These are phyloP conservation scores for Castanea crenata DNA, from an alignment of 306 rosid genomes.

Conservation along the genomic window DNA sequence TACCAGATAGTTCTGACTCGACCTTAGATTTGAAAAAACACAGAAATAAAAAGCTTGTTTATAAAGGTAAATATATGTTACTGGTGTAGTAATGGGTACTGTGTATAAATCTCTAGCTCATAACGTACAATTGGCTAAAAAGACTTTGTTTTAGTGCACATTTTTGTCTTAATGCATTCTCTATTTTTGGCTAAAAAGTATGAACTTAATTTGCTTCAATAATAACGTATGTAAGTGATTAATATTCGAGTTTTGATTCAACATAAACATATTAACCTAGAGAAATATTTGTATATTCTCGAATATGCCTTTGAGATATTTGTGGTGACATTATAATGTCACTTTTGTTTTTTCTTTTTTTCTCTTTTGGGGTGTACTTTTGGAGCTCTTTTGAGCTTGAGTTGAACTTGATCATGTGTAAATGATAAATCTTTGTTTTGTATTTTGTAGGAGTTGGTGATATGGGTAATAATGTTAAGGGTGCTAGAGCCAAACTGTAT, in stretches of 20 bases:
- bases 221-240: too few species aligned
- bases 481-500: slow-evolving; percentile 13
- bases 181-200: too few species aligned
- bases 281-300: neutral
- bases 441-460: too few species aligned
- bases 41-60: slow-evolving; percentile 20
- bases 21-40: slow-evolving; percentile 53
- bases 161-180: too few species aligned
- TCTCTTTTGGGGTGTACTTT: neutral
- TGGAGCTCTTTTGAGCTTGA: neutral
- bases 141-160: too few species aligned
- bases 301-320: slow-evolving; percentile 45
- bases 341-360: neutral
- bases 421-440: neutral
- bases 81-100: too few species aligned
- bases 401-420: slow-evolving; percentile 7
- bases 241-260: too few species aligned
- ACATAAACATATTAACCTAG: neutral
- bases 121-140: neutral
- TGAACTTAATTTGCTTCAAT: too few species aligned
- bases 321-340: neutral
- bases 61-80: slow-evolving; percentile 38
- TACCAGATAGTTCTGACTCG: slow-evolving; percentile 68
- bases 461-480: slow-evolving; percentile 12
- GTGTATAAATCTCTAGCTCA: too few species aligned